A percentile compares a stretch with the other conserved stretches of the same genome.
Evolutionary conservation across 2,329 filamentous ascomycete genomes (phyloP).

Genomic region (Diaporthe sp.): DNA sequence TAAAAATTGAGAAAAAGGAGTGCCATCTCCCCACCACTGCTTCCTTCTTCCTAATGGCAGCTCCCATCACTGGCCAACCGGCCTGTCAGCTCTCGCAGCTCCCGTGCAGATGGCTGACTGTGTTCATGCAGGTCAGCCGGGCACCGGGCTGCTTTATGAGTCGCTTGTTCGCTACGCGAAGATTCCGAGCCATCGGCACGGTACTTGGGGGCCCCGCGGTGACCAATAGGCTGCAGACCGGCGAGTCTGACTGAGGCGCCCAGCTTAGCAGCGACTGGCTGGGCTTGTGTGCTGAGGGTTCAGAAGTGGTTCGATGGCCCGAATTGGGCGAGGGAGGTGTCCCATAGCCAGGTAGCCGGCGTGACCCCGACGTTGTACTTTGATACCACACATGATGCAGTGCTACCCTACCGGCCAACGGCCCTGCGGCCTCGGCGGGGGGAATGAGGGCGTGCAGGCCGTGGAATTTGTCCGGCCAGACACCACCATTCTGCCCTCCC

Average conservation of each 20-base stretch:
- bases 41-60: slow-evolving; percentile 8
- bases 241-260: slow-evolving; percentile 14
- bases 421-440: slow-evolving; percentile 27
- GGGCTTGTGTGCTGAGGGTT: slow-evolving; percentile 14
- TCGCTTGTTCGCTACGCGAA: slow-evolving; percentile 19
- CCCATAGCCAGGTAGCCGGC: slow-evolving; percentile 24
- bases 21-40: slow-evolving; percentile 7
- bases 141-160: slow-evolving; percentile 18
- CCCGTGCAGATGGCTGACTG: slow-evolving; percentile 29
- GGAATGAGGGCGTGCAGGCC: slow-evolving; percentile 33
- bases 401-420: slow-evolving; percentile 29
- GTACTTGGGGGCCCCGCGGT: slow-evolving; percentile 9
- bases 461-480: slow-evolving; percentile 29
- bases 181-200: slow-evolving; percentile 30
- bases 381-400: slow-evolving; percentile 35
- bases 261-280: slow-evolving; percentile 1
- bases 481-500: slow-evolving; percentile 16
- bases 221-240: slow-evolving; percentile 11
- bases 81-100: slow-evolving; percentile 31
- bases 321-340: slow-evolving; percentile 27
- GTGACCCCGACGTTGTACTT: slow-evolving; percentile 34
- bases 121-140: slow-evolving; percentile 33
- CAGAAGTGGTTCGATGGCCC: slow-evolving; percentile 24
- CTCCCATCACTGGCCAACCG: neutral
- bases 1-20: slow-evolving; percentile 14